Evolutionary conservation across 352 stramenopile genomes (phyloP).

Genomic region (Pythium volutum): DNA sequence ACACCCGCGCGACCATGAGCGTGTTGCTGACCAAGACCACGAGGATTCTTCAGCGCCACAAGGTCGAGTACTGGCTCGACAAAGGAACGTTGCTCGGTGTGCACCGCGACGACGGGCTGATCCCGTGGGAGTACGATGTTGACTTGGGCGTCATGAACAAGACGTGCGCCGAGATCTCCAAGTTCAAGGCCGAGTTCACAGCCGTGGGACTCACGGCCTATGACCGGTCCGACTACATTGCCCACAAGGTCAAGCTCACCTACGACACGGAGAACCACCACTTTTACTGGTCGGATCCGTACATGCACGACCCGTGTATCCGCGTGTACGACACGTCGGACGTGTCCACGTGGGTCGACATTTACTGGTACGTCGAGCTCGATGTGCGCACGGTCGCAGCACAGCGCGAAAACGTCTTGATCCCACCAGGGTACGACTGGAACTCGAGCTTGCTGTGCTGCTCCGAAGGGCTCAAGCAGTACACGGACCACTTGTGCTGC

Average conservation of each 20-base stretch:
- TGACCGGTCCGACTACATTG: conserved; percentile 65
- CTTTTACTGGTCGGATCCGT: conserved; percentile 76
- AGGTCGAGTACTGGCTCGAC: conserved; percentile 82
- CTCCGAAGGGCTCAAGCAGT: conserved; percentile 56
- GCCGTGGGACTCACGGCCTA: conserved; percentile 60
- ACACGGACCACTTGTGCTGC: conserved; percentile 75
- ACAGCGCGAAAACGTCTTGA: conserved; percentile 44
- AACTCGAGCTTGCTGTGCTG: conserved; percentile 67
- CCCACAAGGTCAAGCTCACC: conserved; percentile 81
- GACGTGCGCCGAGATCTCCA: conserved; percentile 64
- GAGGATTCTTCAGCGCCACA: conserved; percentile 52
- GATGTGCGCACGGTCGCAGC: conserved; percentile 37
- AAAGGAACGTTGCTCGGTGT: conserved; percentile 73
- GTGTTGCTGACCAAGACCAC: conserved; percentile 66
- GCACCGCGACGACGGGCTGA: conserved; percentile 64
- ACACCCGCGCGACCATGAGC: conserved; percentile 68
- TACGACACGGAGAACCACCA: conserved; percentile 82
- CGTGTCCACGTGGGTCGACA: conserved; percentile 66
- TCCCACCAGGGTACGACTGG: conserved; percentile 58
- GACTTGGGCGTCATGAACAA: conserved; percentile 79
- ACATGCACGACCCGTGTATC: conserved; percentile 73
- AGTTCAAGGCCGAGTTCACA: conserved; percentile 62
- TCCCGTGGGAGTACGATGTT: conserved; percentile 81
- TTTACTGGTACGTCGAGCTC: conserved; percentile 81
- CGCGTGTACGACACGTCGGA: conserved; percentile 67